Percentiles rank a stretch among this genome's conserved stretches.
phyloP scores from a whole-genome alignment of 2,329 filamentous ascomycete genomes.

The Sclerotinia borealis region DNA sequence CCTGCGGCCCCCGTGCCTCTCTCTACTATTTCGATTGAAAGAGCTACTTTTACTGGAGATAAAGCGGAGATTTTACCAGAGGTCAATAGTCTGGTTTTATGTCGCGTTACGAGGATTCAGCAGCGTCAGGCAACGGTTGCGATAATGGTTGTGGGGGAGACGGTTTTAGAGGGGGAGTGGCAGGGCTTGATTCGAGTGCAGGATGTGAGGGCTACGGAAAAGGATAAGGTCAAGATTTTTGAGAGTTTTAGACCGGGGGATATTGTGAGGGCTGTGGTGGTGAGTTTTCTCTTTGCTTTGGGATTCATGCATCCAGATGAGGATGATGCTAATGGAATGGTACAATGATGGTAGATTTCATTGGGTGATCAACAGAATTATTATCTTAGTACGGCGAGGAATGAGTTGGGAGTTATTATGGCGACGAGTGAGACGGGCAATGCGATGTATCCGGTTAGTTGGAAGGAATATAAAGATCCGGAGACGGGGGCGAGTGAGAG shows the following conservation, averaged over 20 bases:
- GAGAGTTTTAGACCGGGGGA: constrained; percentile 92
- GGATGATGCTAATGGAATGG: background rate
- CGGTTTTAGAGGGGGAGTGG: constrained; percentile 71
- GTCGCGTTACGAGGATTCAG: constrained; percentile 77
- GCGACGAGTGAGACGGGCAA: constrained; percentile 83
- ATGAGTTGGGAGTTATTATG: constrained; percentile 91
- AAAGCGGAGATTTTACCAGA: constrained; percentile 73
- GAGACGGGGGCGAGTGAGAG: constrained; percentile 69
- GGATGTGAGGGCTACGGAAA: constrained; percentile 91
- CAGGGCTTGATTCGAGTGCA: constrained; percentile 80
- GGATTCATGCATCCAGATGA: background rate
- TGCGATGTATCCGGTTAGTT: constrained; percentile 86
- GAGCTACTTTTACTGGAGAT: constrained; percentile 19
- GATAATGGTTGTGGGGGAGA: constrained; percentile 75
- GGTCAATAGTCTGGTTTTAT: constrained; percentile 74
- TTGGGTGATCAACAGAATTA: constrained; percentile 92
- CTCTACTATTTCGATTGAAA: constrained; percentile 50
- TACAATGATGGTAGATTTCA: constrained; percentile 54
- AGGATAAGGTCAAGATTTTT: constrained; percentile 86
- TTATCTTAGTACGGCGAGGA: constrained; percentile 86
- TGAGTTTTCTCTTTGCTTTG: constrained; percentile 32
- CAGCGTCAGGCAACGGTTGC: constrained; percentile 79
- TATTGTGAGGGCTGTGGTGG: constrained; percentile 79
- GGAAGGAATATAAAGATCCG: constrained; percentile 89
- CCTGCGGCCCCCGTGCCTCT: constrained; percentile 39